A percentile compares a stretch with the other conserved stretches of the same genome.
phyloP scores from a whole-genome alignment of 768 basidiomycete species.

The Amanita inopinata region DNA sequence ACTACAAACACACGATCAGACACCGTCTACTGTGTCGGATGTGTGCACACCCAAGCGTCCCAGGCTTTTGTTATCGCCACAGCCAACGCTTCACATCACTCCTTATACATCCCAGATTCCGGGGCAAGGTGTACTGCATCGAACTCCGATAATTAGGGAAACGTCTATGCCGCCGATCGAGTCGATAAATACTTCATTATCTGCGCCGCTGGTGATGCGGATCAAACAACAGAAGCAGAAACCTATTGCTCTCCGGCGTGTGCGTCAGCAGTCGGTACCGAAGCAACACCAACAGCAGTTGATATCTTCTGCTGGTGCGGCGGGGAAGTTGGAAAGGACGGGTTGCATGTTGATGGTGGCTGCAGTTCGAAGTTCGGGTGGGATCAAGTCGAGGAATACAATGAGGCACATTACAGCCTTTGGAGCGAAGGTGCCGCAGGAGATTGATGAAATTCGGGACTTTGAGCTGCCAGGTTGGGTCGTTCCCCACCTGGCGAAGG shows the following conservation, averaged over 20 bases:
- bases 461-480: constrained; percentile 53
- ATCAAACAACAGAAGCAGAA: constrained; percentile 10
- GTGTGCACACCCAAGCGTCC: constrained; percentile 4
- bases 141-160: constrained; percentile 8
- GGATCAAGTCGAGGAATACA: constrained; percentile 36
- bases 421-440: constrained; percentile 44
- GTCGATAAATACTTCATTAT: constrained; percentile 14
- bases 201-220: constrained; percentile 3
- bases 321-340: constrained; percentile 14
- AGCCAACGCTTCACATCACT: constrained; percentile 4
- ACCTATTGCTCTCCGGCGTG: constrained; percentile 1
- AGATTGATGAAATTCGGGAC: constrained; percentile 37
- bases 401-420: constrained; percentile 49
- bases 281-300: too few species aligned
- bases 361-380: constrained; percentile 37
- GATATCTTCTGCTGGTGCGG: constrained; percentile 12
- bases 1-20: background rate
- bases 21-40: background rate
- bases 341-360: constrained; percentile 30
- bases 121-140: background rate
- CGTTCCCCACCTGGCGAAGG: background rate
- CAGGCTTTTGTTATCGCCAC: background rate
- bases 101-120: background rate
- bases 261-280: background rate
- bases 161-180: constrained; percentile 20